Base-by-base conservation (phyloP, 225 moss, liverwort and hornwort genomes). In the Lunularia cruciata region DNA sequence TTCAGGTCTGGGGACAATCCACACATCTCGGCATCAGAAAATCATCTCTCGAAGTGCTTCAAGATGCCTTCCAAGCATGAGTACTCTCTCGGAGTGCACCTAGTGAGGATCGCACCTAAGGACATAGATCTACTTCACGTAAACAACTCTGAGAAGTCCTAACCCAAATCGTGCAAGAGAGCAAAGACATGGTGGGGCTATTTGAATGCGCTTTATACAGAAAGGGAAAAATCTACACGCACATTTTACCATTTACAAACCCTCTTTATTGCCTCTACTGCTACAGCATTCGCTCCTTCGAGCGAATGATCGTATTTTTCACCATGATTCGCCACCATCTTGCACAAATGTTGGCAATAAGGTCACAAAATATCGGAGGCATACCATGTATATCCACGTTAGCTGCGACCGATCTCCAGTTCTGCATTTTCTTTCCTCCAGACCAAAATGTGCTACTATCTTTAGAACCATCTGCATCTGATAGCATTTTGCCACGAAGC, bases 341-440 rank as follows among this genome's bases (percentile, higher is more conserved):
- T 43, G 8, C 7, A 64, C 40, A 42, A 30, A 8, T 46, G 63
- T 31, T 64, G 30, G 46, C 30, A 16, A 28, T 26, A 16, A 25
- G 45, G 45, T 28, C 28, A 22, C 43, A 64, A 45, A 64, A 46
- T 19, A 39, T 64, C 45, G 30, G 30, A 31, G 45, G 49, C 34
- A 48, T 67, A 65, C 34, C 48, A 46, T 65, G 46, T 31, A 49
- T 51, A 67, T 51, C 67, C 51, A 49, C 51, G 47, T 40, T 5
- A 20, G 51, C 51, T 51, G 67, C 35, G 23, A 52, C n/a, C 51
- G 33, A 51, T 49, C 67, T 67, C 67, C 67, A 67, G 12, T 67
- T 36, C 51, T 49, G 49, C 20, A 49, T 19, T 4, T n/a, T 36
- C 47, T 67, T 67, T 23, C 48, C 35, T 35, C 35, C 22, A 51